Evolutionary conservation across 768 basidiomycete genomes (phyloP).

Genomic region (Auricularia cornea): DNA sequence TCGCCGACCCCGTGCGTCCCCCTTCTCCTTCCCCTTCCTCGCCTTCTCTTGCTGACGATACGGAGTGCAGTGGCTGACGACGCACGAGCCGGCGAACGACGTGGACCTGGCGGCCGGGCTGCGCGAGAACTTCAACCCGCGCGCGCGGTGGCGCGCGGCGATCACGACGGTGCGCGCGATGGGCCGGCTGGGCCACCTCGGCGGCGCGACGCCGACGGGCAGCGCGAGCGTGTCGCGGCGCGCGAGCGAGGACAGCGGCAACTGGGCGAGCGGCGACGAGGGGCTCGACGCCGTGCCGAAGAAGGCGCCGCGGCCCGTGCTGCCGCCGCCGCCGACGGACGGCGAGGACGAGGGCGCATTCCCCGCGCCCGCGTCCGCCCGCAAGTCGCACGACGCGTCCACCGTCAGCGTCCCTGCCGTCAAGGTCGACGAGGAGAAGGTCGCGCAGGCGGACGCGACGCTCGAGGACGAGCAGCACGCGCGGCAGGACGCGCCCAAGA

Average conservation of each 20-base stretch:
- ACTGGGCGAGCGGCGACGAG: conserved; percentile 5
- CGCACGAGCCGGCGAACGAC: conserved; percentile 53
- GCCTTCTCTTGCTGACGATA: not conserved
- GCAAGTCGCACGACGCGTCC: not conserved
- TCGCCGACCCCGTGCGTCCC: conserved; percentile 49
- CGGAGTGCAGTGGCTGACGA: conserved; percentile 59
- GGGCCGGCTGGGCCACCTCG: conserved; percentile 14
- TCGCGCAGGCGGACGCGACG: not conserved
- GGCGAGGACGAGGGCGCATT: not conserved
- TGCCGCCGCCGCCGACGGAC: not conserved
- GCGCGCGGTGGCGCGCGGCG: conserved; percentile 63
- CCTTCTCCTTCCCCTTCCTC: not conserved
- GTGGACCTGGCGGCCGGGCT: conserved; percentile 67
- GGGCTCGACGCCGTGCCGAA: not conserved
- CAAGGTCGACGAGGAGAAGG: not conserved
- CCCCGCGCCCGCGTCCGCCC: not conserved
- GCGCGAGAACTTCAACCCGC: conserved; percentile 75
- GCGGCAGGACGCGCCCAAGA: not conserved
- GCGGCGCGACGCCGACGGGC: not conserved
- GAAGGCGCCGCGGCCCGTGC: not conserved
- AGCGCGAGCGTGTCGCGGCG: not conserved
- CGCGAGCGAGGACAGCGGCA: not conserved
- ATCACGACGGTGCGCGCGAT: conserved; percentile 45
- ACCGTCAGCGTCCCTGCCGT: not conserved
- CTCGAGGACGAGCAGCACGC: not conserved